phyloP scores from a whole-genome alignment of 495 filamentous ascomycete genomes.

The Aspergillus sparsus region DNA sequence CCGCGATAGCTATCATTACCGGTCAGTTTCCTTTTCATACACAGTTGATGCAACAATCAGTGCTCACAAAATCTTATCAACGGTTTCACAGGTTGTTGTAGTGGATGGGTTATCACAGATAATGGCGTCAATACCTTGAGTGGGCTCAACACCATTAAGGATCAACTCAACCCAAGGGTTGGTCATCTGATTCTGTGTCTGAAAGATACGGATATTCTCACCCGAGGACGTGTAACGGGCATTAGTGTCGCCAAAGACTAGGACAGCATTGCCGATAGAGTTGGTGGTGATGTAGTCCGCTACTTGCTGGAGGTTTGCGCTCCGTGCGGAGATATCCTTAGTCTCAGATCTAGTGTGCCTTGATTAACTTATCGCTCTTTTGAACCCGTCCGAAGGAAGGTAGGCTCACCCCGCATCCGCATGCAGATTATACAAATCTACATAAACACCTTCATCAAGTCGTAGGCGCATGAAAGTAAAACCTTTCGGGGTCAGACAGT shows the following conservation, averaged over 20 bases:
- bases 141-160: constrained; percentile 45
- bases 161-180: constrained; percentile 57
- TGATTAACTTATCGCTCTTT: too few species aligned
- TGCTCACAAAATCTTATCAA: constrained; percentile 59
- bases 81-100: constrained; percentile 55
- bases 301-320: constrained; percentile 57
- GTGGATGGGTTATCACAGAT: constrained; percentile 53
- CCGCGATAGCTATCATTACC: constrained; percentile 43
- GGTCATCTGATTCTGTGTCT: constrained; percentile 42
- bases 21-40: background rate
- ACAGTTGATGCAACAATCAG: background rate
- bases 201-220: constrained; percentile 53
- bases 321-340: constrained; percentile 51
- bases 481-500: constrained; percentile 67
- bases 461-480: constrained; percentile 60
- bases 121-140: constrained; percentile 32
- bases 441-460: constrained; percentile 48
- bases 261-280: constrained; percentile 57
- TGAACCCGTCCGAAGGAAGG: background rate
- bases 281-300: constrained; percentile 52
- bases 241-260: constrained; percentile 63
- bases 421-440: constrained; percentile 64
- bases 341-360: constrained; percentile 31
- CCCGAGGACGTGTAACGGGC: constrained; percentile 54
- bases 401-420: constrained; percentile 55